These are phyloP conservation scores for Mycena rosella DNA, from an alignment of 768 basidiomycete species.

Conservation along the genomic window DNA sequence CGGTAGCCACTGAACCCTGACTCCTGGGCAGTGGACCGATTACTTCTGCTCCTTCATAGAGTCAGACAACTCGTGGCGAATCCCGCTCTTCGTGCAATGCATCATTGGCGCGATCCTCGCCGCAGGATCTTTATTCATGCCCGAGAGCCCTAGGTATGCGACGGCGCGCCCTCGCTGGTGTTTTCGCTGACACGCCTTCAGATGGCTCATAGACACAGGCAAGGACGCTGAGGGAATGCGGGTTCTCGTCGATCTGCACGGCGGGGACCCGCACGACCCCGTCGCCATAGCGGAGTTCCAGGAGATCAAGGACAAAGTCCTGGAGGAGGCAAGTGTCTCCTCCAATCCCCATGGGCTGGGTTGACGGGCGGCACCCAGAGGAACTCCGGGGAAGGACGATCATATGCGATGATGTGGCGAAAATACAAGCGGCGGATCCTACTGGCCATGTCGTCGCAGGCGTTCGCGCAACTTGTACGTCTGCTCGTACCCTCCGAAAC, in stretches of 20 bases:
- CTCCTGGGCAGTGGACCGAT: conserved; percentile 80
- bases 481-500: neutral
- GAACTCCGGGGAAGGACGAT: conserved; percentile 77
- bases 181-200: conserved; percentile 23
- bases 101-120: conserved; percentile 86
- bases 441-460: conserved; percentile 94
- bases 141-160: conserved; percentile 75
- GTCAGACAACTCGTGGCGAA: conserved; percentile 87
- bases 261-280: conserved; percentile 77
- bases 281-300: conserved; percentile 83
- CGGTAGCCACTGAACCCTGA: conserved; percentile 14
- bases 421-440: conserved; percentile 88
- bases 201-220: conserved; percentile 93
- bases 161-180: neutral
- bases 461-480: conserved; percentile 89
- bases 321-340: conserved; percentile 68
- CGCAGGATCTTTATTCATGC: conserved; percentile 82
- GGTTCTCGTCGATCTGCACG: conserved; percentile 90
- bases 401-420: conserved; percentile 87
- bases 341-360: neutral
- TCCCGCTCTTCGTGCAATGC: conserved; percentile 90
- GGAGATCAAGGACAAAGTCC: conserved; percentile 87
- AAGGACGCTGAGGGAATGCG: conserved; percentile 85
- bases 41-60: conserved; percentile 92
- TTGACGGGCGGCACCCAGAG: conserved; percentile 60